phyloP scores from a whole-genome alignment of 2,329 filamentous ascomycete species.

The Aaosphaeria arxii region DNA sequence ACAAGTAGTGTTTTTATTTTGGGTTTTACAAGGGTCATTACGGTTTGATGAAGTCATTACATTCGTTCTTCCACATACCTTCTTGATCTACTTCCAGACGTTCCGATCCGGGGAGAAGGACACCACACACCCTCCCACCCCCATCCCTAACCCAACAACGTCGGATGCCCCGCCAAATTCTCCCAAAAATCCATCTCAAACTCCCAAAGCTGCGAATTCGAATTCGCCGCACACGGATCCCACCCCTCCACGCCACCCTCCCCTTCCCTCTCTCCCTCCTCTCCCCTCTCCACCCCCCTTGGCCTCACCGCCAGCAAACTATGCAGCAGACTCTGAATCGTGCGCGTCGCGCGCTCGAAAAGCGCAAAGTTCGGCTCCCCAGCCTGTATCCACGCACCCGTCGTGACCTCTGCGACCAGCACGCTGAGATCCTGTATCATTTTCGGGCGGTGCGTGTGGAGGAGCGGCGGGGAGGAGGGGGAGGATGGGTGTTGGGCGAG shows the following conservation, averaged over 20 bases:
- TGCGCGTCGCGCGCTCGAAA: neutral
- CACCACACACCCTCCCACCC: too few relatives aligned
- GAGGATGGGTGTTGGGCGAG: neutral
- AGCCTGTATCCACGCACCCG: constrained; percentile 12
- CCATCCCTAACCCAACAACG: too few relatives aligned
- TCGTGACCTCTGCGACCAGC: constrained; percentile 29
- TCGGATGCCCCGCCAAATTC: neutral
- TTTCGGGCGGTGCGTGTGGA: constrained; percentile 4
- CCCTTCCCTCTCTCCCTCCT: neutral
- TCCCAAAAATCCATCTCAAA: neutral
- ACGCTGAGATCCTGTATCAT: constrained; percentile 30
- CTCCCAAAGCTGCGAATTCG: neutral
- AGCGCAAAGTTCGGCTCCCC: neutral
- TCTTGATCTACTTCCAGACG: too few relatives aligned
- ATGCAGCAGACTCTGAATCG: neutral
- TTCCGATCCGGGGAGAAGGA: too few relatives aligned
- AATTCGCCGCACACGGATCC: neutral
- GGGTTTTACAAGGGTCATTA: too few relatives aligned
- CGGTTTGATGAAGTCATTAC: too few relatives aligned
- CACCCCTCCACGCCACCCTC: neutral
- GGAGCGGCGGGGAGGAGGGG: neutral
- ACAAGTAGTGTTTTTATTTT: too few relatives aligned
- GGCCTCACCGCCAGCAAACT: too few relatives aligned
- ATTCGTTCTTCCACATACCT: too few relatives aligned
- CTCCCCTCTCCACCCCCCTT: too few relatives aligned